Percentiles rank a stretch among this genome's conserved stretches.
phyloP scores from a whole-genome alignment of 176 grass and related monocot species.

The Bromus sterilis region DNA sequence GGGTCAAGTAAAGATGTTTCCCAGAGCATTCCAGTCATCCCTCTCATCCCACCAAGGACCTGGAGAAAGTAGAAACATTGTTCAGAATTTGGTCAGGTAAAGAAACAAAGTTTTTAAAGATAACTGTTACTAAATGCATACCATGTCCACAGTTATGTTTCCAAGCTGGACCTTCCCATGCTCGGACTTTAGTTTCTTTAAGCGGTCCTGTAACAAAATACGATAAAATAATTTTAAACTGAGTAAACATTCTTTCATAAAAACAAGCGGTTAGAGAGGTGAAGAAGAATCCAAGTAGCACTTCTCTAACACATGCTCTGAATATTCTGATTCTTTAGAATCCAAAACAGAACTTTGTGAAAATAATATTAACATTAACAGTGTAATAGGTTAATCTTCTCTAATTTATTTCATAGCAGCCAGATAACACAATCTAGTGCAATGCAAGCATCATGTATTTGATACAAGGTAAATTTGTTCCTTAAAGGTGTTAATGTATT shows the following conservation, averaged over 20 bases:
- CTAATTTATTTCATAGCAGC: neutral
- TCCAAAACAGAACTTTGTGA: neutral
- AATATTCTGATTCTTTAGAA: neutral
- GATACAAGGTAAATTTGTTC: neutral
- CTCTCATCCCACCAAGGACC: slow-evolving; percentile 99
- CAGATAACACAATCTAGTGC: neutral
- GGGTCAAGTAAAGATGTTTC: slow-evolving; percentile 96
- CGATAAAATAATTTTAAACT: neutral
- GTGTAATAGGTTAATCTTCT: neutral
- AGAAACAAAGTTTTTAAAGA: neutral
- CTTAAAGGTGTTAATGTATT: neutral
- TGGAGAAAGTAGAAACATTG: slow-evolving; percentile 16
- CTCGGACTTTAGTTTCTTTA: slow-evolving; percentile 91
- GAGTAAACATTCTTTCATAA: neutral
- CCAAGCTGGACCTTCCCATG: slow-evolving; percentile 96
- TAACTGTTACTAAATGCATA: slow-evolving; percentile 27
- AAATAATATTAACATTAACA: neutral
- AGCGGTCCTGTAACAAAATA: slow-evolving; percentile 55
- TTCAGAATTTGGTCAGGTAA: neutral
- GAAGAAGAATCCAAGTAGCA: neutral
- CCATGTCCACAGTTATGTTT: slow-evolving; percentile 90
- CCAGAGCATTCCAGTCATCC: slow-evolving; percentile 98
- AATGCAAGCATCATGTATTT: neutral
- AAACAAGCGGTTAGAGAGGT: neutral
- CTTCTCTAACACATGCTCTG: neutral